Base-by-base conservation (phyloP, 2,329 filamentous ascomycete genomes). In the Xylaria sp. region DNA sequence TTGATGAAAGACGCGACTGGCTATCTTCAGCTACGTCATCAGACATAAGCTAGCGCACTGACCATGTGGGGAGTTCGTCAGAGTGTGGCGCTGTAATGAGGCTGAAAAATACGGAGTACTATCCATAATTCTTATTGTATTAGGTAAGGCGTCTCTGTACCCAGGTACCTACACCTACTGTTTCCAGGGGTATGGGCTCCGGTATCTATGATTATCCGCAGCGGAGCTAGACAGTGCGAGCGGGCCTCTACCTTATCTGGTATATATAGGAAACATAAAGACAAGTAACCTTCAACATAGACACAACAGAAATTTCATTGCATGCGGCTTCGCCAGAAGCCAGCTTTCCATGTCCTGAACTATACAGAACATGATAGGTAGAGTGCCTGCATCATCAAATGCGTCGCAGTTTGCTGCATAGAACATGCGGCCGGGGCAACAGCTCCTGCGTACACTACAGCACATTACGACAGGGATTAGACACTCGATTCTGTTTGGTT, bases 11-110 rank as follows among this genome's bases (percentile, higher is more conserved):
- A 71, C 69, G 69, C 69, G 69, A 70, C 53, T 4, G 40, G 40
- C 13, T 13, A 4, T 53, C 44, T 53, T 54, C 40, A 29, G 51
- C 64, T 66, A 71, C 69, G 69, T 71, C 69, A 71, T 71, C 29
- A 29, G 8, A 3, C 5, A n/a, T 25, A 55, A 18, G 8, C 2
- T 4, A n/a, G 55, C 12, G 37, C 54, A 42, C 35, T 10, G 21
- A 18, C 21, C 35, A 57, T 42, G 23, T 50, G 23, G 42, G 8
- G 57, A 48, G 9, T 21, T 27, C 5, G 8, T 23, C 21, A 13
- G n/a, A 21, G 25, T 58, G 37, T 58, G 55, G 55, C 55, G 55
- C 37, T 10, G 16, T 1, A 29, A 42, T 58, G 55, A 44, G 55
- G 55, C 55, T 58, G 37, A 40, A 57, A 25, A 40, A 5, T 16